These are phyloP conservation scores for Aspergillus clavatus DNA, from an alignment of 2,329 filamentous ascomycete species.

Conservation along the genomic window DNA sequence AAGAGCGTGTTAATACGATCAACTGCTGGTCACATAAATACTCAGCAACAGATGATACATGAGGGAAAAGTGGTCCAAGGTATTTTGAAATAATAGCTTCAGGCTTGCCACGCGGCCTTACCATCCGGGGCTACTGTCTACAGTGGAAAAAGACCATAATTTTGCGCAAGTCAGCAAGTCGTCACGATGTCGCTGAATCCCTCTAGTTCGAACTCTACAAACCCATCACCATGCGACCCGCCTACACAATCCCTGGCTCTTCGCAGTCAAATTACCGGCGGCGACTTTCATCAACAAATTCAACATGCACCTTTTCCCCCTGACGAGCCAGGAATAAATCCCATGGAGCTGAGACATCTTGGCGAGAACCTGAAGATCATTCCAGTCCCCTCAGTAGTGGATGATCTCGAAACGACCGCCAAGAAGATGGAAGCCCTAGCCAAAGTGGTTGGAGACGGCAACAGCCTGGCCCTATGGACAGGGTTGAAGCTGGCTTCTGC, in stretches of 20 bases:
- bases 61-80: too few species aligned
- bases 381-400: slow-evolving; percentile 11
- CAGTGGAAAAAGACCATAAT: too few species aligned
- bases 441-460: slow-evolving; percentile 10
- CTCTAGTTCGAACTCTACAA: background rate
- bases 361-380: slow-evolving; percentile 8
- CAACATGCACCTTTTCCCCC: background rate
- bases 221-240: background rate
- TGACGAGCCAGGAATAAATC: background rate
- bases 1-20: too few species aligned
- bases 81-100: too few species aligned
- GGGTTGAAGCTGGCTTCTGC: slow-evolving; percentile 11
- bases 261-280: background rate
- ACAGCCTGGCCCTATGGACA: slow-evolving; percentile 19
- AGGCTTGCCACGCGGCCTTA: too few species aligned
- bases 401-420: slow-evolving; percentile 15
- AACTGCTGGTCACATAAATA: too few species aligned
- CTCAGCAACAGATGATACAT: too few species aligned
- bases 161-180: background rate
- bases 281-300: background rate
- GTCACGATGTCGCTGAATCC: background rate
- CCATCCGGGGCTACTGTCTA: too few species aligned
- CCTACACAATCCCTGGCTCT: background rate
- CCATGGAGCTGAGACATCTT: slow-evolving; percentile 3
- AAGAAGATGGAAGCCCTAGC: slow-evolving; percentile 16